phyloP scores from a whole-genome alignment of 2,329 filamentous ascomycete species.

The Tolypocladium tropicale region DNA sequence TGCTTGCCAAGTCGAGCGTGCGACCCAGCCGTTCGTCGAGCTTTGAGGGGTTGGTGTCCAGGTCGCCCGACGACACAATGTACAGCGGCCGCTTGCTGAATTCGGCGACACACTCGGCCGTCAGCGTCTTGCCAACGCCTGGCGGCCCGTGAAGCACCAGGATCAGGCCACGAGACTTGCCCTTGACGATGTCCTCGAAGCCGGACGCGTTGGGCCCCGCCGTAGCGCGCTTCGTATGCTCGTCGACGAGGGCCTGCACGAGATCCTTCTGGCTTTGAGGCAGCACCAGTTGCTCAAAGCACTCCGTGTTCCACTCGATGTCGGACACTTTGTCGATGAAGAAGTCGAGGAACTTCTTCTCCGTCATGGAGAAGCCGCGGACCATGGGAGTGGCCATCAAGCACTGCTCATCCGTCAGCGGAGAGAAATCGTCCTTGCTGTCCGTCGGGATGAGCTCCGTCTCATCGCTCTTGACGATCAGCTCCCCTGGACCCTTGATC shows the following conservation, averaged over 20 bases:
- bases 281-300: background rate
- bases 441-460: background rate
- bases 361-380: background rate
- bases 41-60: background rate
- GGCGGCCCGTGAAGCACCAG: constrained; percentile 36
- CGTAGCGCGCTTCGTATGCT: background rate
- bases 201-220: background rate
- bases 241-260: background rate
- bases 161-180: constrained; percentile 33
- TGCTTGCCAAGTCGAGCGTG: constrained; percentile 18
- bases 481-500: background rate
- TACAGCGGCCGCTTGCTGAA: constrained; percentile 33
- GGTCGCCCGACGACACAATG: constrained; percentile 27
- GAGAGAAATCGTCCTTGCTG: background rate
- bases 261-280: background rate
- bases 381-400: background rate
- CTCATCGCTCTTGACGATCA: background rate
- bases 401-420: background rate
- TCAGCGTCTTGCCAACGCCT: constrained; percentile 38
- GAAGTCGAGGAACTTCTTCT: background rate
- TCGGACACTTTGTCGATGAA: constrained; percentile 8
- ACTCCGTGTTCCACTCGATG: background rate
- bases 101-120: constrained; percentile 31
- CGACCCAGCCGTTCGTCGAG: background rate
- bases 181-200: constrained; percentile 29